phyloP scores from a whole-genome alignment of 202 grass and related monocot genomes.

The Setaria viridis region DNA sequence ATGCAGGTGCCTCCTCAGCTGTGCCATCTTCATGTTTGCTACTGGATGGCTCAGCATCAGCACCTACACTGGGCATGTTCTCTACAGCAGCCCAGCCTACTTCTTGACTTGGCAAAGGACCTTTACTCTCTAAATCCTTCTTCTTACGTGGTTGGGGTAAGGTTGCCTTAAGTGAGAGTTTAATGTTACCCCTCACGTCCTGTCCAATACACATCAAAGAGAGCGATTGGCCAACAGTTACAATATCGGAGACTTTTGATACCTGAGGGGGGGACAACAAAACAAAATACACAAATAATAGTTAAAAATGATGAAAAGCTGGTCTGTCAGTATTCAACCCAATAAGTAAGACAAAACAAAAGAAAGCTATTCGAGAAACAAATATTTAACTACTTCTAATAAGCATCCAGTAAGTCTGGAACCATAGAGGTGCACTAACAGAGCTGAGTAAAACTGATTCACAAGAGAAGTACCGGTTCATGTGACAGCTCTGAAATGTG shows the following conservation, averaged over 20 bases:
- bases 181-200: conserved; percentile 94
- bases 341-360: background rate
- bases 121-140: conserved; percentile 39
- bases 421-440: background rate
- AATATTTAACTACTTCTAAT: conserved; percentile 13
- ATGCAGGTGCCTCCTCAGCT: conserved; percentile 43
- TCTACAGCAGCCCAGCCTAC: conserved; percentile 60
- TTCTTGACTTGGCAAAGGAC: conserved; percentile 53
- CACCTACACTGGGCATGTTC: conserved; percentile 48
- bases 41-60: conserved; percentile 46
- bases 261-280: conserved; percentile 59
- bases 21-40: conserved; percentile 36
- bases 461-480: conserved; percentile 74
- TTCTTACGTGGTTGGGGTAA: conserved; percentile 52
- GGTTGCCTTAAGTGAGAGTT: conserved; percentile 86
- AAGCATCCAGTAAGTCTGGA: conserved; percentile 4
- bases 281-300: conserved; percentile 32
- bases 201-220: conserved; percentile 88
- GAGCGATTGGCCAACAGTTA: conserved; percentile 81
- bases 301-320: conserved; percentile 41
- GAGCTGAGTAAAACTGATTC: conserved; percentile 10
- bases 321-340: conserved; percentile 12
- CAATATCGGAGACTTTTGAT: conserved; percentile 79
- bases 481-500: conserved; percentile 97
- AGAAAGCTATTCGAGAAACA: background rate